A percentile compares a stretch with the other conserved stretches of the same genome.
Evolutionary conservation across 192 early-diverging fungal species (phyloP).

Genomic region (Coemansia biformis): DNA sequence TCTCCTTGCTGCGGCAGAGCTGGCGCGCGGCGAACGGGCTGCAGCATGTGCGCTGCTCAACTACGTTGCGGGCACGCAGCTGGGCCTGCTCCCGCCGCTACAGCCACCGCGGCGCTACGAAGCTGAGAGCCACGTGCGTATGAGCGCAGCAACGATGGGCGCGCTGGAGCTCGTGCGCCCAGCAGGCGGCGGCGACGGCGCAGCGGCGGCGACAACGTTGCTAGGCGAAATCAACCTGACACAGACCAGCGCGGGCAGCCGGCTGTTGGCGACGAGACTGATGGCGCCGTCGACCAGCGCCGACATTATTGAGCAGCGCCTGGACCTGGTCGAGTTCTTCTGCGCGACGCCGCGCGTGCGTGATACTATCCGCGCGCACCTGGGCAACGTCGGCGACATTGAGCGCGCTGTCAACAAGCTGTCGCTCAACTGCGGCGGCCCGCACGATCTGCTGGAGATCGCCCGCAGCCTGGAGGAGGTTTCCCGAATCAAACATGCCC

Average conservation of each 20-base stretch:
- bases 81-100: slow-evolving; percentile 57
- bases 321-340: slow-evolving; percentile 75
- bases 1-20: slow-evolving; percentile 35
- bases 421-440: slow-evolving; percentile 60
- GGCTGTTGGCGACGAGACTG: slow-evolving; percentile 68
- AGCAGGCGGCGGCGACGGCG: slow-evolving; percentile 46
- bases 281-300: slow-evolving; percentile 61
- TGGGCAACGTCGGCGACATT: slow-evolving; percentile 60
- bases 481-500: slow-evolving; percentile 34
- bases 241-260: slow-evolving; percentile 69
- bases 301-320: slow-evolving; percentile 60
- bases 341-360: slow-evolving; percentile 50
- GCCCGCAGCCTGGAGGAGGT: slow-evolving; percentile 56
- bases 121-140: slow-evolving; percentile 57
- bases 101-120: slow-evolving; percentile 58
- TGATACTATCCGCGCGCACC: slow-evolving; percentile 44
- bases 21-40: slow-evolving; percentile 22
- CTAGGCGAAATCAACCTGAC: slow-evolving; percentile 71
- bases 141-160: slow-evolving; percentile 72
- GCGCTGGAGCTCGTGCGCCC: slow-evolving; percentile 73
- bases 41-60: slow-evolving; percentile 53
- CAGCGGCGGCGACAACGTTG: slow-evolving; percentile 54
- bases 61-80: slow-evolving; percentile 72
- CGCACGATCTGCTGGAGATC: slow-evolving; percentile 59
- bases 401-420: slow-evolving; percentile 66